phyloP scores from a whole-genome alignment of 495 filamentous ascomycete species.

The Pseudotulostoma volvatum region DNA sequence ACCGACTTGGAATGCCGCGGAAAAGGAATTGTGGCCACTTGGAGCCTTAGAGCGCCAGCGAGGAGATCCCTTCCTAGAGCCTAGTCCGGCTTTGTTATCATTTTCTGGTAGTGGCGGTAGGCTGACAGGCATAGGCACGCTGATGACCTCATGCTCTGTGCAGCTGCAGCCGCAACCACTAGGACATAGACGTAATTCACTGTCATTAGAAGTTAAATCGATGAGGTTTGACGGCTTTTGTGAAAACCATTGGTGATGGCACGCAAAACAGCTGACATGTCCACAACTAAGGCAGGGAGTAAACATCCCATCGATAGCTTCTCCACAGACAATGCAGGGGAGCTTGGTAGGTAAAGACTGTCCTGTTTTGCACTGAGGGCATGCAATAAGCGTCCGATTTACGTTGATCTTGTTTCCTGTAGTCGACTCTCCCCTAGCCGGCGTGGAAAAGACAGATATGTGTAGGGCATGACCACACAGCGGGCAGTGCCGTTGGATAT shows the following conservation, averaged over 20 bases:
- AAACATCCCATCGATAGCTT: conserved; percentile 31
- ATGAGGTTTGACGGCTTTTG: conserved; percentile 4
- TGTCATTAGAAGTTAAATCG: conserved; percentile 4
- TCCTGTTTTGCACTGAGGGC: conserved; percentile 23
- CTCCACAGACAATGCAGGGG: conserved; percentile 31
- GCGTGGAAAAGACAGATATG: conserved; percentile 23
- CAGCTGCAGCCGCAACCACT: conserved; percentile 36
- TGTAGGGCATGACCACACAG: conserved; percentile 26
- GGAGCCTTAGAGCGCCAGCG: no score
- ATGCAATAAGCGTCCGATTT: conserved; percentile 10
- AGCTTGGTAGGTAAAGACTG: conserved; percentile 23
- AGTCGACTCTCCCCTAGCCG: conserved; percentile 8
- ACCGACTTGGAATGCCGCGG: no score
- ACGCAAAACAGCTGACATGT: conserved; percentile 34
- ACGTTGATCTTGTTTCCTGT: conserved; percentile 12
- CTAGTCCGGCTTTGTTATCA: background rate
- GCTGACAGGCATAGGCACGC: conserved; percentile 12
- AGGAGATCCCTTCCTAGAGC: conserved; percentile 1
- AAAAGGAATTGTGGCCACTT: no score
- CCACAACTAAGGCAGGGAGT: conserved; percentile 36
- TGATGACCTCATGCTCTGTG: conserved; percentile 20
- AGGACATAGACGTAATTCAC: conserved; percentile 21
- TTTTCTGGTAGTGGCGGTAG: no score
- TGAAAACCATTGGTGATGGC: conserved; percentile 27
- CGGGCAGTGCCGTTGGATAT: conserved; percentile 29